Conservation (phyloP, 495 filamentous ascomycete species). For the Astrocystis sublimbata region DNA sequence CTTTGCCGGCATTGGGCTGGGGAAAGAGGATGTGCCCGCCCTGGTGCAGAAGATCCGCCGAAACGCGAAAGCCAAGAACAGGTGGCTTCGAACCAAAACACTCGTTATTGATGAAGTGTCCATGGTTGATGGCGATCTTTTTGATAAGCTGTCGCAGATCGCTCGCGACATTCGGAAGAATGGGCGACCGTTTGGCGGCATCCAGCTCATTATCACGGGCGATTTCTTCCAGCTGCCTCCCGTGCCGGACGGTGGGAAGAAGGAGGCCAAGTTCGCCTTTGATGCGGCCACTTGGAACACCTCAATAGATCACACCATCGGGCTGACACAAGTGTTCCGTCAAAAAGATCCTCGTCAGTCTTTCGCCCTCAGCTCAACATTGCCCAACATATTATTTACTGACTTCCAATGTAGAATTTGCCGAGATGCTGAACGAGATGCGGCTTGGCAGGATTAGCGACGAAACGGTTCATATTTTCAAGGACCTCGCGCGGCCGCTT, state of each 20-base stretch:
- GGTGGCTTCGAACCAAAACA: constrained; percentile 85
- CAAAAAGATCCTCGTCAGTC: constrained; percentile 80
- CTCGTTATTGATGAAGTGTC: constrained; percentile 94
- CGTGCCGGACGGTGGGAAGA: constrained; percentile 68
- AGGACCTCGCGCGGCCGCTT: constrained; percentile 66
- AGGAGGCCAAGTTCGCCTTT: constrained; percentile 83
- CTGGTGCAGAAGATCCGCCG: constrained; percentile 89
- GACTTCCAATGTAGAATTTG: constrained; percentile 62
- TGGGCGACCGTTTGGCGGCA: constrained; percentile 90
- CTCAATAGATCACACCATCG: constrained; percentile 92
- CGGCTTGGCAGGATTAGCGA: constrained; percentile 76
- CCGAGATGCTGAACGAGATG: constrained; percentile 96
- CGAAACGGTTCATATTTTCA: constrained; percentile 70
- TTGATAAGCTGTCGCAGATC: constrained; percentile 92
- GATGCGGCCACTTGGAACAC: constrained; percentile 89
- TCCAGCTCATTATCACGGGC: constrained; percentile 92
- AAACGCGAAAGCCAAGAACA: constrained; percentile 81
- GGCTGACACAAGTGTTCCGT: constrained; percentile 92
- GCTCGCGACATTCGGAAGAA: constrained; percentile 81
- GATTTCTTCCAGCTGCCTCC: constrained; percentile 98
- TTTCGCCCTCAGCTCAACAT: not conserved
- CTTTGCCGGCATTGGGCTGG: constrained; percentile 92
- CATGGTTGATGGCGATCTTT: constrained; percentile 96
- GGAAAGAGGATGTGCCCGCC: constrained; percentile 80
- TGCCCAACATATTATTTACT: constrained; percentile 16